Percentiles rank a stretch among this genome's conserved stretches.
Evolutionary conservation across 805 yeast genomes (phyloP).

Genomic region (Saccharomycopsis lassenensis): DNA sequence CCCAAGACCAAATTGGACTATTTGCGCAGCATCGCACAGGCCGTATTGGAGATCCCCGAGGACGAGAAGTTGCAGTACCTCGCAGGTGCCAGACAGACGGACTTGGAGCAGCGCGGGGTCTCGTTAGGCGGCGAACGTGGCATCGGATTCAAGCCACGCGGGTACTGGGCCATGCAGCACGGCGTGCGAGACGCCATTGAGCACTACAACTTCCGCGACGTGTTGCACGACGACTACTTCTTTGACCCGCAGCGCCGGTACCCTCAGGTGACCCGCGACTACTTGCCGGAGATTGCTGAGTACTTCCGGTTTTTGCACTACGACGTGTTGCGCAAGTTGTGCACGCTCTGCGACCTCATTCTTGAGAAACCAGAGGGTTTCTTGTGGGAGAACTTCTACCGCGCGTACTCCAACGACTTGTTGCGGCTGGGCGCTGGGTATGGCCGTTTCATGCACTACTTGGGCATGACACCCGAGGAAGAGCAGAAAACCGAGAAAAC

Average conservation of each 20-base stretch:
- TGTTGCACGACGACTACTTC: conserved; percentile 15
- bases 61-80: conserved; percentile 22
- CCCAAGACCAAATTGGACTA: conserved; percentile 20
- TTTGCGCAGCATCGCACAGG: conserved; percentile 23
- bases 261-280: conserved; percentile 30
- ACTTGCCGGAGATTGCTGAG: conserved; percentile 30
- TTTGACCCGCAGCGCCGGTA: conserved; percentile 21
- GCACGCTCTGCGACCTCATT: conserved; percentile 33
- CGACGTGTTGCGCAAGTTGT: conserved; percentile 28
- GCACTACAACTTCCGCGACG: conserved; percentile 29
- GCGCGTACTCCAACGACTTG: conserved; percentile 25
- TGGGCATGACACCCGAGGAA: conserved; percentile 25
- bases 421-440: conserved; percentile 30
- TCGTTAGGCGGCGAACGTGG: conserved; percentile 32
- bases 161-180: conserved; percentile 32
- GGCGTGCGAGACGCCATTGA: conserved; percentile 29
- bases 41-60: conserved; percentile 23
- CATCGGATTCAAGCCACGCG: conserved; percentile 32
- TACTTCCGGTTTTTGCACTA: conserved; percentile 31
- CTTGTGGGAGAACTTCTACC: conserved; percentile 28
- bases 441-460: conserved; percentile 30
- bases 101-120: conserved; percentile 21
- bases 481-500: conserved; percentile 28
- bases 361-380: conserved; percentile 37
- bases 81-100: conserved; percentile 26